Evolutionary conservation across 768 basidiomycete genomes (phyloP), one percentile per base, ranked within the genome.

Genomic region (Gloeophyllum trabeum): DNA sequence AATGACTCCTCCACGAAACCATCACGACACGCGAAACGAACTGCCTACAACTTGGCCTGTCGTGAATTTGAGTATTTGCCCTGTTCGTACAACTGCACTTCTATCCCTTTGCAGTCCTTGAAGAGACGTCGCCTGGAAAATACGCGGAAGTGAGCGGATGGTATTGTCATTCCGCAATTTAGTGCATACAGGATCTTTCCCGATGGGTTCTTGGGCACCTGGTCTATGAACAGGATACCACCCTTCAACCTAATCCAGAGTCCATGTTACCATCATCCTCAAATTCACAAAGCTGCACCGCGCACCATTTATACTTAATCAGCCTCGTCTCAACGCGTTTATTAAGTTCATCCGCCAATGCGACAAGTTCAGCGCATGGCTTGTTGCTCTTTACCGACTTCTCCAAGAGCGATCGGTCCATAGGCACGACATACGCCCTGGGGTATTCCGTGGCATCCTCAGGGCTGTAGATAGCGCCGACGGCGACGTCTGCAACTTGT

Each of bases 401-500:
- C 10, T 32, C 16, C 28, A 32, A 16, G 10, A 32, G 16, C 10
- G 28, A 32, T 10, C 28, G 28, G 16, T 32, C 28, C 28, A 32
- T 32, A 10, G 28, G 28, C 10, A 32, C 28, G 16, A 32, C 28
- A 32, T 32, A 32, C 10, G 28, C 28, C 16, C 28, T 10, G 16
- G 28, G 28, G 28, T 10, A 32, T 16, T 32, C 28, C 10, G 28
- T 32, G 10, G 10, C 28, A 32, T 32, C 10, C 28, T 32, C 28
- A 10, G 10, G 10, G 16, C 28, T 32, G 16, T 32, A 32, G 28
- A 32, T 32, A 10, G 28, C 10, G 10, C 28, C 56, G 93, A 87
- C 56, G 76, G 91, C 52, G 91, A 84, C 58, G 94, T 98, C 48
- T 80, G 96, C 39, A 94, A 98, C 53, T 73, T 99, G 10, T 94